These are phyloP conservation scores for Oryza officinalis DNA, from an alignment of 176 grass and related monocot species.

Conservation along the genomic window DNA sequence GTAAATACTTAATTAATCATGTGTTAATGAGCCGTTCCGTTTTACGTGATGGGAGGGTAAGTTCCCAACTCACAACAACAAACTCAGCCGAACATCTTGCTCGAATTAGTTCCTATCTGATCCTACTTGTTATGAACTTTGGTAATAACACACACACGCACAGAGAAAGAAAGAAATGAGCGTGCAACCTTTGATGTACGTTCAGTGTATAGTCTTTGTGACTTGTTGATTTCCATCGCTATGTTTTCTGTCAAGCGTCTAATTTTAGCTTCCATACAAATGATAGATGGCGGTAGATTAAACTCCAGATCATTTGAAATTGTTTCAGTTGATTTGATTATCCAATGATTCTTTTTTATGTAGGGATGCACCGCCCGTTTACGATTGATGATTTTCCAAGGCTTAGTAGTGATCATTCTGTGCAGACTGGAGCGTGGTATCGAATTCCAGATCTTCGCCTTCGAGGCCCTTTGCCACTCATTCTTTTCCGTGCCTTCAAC, in stretches of 20 bases:
- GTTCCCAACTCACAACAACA: too few species aligned
- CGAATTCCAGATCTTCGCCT: not conserved
- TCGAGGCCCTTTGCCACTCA: conserved; percentile 17
- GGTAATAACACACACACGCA: not conserved
- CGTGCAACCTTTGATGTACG: not conserved
- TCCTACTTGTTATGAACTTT: not conserved
- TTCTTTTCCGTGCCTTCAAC: conserved; percentile 31
- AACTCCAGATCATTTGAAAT: not conserved
- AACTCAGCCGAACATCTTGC: too few species aligned
- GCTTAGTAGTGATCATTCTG: conserved; percentile 23
- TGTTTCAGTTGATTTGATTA: not conserved
- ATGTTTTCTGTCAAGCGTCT: not conserved
- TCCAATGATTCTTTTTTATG: conserved; percentile 7
- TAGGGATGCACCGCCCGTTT: conserved; percentile 15
- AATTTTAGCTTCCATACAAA: not conserved
- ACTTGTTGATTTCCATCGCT: not conserved
- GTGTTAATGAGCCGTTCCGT: too few species aligned
- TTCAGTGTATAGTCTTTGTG: not conserved
- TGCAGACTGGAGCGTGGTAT: not conserved
- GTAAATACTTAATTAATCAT: too few species aligned
- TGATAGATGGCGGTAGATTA: not conserved
- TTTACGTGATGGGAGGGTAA: too few species aligned
- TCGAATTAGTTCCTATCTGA: not conserved
- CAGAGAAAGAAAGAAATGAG: not conserved
- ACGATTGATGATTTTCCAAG: conserved; percentile 29